Conservation (phyloP, 1,284 basidiomycete genomes). For the Athelia psychrophila region DNA sequence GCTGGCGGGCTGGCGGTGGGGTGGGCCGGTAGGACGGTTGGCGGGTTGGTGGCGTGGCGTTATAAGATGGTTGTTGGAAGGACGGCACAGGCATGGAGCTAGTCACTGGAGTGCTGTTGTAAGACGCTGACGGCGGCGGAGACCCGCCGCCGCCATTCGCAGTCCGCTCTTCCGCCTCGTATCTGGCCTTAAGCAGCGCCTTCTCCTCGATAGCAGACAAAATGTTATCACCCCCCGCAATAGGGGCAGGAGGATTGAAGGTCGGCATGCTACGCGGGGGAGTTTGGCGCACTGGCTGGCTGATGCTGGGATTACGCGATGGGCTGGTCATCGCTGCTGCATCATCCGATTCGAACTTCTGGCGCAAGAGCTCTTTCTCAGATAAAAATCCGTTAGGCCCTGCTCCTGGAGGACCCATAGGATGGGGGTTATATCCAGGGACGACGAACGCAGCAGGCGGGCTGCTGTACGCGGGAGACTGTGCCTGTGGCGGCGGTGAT, state of each 20-base stretch:
- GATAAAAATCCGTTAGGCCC: constrained; percentile 28
- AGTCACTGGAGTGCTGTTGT: constrained; percentile 16
- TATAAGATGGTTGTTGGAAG: too few relatives aligned
- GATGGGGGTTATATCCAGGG: constrained; percentile 19
- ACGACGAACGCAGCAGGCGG: constrained; percentile 6
- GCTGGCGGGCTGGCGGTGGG: background rate
- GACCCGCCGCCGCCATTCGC: constrained; percentile 9
- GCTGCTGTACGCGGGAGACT: background rate
- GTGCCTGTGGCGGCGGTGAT: constrained; percentile 12
- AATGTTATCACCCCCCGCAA: constrained; percentile 27
- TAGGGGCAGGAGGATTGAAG: constrained; percentile 23
- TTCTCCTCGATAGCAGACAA: constrained; percentile 78
- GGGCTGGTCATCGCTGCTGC: constrained; percentile 27
- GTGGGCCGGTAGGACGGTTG: background rate
- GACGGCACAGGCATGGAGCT: constrained; percentile 15
- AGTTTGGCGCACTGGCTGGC: background rate
- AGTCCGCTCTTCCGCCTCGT: constrained; percentile 47
- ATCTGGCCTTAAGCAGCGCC: constrained; percentile 60
- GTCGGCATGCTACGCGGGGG: constrained; percentile 2
- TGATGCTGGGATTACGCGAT: constrained; percentile 13
- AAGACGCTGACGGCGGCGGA: constrained; percentile 4
- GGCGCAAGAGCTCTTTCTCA: constrained; percentile 54
- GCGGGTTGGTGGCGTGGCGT: too few relatives aligned
- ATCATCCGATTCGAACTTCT: constrained; percentile 49
- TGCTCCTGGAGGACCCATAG: constrained; percentile 16